phyloP scores from a whole-genome alignment of 768 basidiomycete species.

The Hysterangium stoloniferum region DNA sequence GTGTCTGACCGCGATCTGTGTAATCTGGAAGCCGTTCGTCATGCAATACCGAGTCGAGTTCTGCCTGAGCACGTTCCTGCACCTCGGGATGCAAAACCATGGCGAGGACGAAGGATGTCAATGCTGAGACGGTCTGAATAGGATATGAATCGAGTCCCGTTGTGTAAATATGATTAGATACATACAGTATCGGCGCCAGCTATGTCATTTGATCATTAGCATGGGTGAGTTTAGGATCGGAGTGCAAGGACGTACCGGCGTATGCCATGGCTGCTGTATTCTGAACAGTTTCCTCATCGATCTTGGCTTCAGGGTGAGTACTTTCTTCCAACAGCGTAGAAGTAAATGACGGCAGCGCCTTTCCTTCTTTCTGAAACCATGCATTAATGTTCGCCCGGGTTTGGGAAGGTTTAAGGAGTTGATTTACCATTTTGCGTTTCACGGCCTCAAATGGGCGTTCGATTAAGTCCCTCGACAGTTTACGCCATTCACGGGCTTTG shows the following conservation, averaged over 20 bases:
- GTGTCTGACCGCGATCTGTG: slow-evolving; percentile 20
- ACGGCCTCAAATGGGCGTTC: slow-evolving; percentile 3
- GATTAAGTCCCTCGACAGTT: neutral
- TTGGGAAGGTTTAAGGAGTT: neutral
- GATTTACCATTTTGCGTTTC: neutral
- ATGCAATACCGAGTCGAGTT: slow-evolving; percentile 5
- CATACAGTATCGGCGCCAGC: neutral
- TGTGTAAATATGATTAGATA: no score
- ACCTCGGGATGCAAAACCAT: slow-evolving; percentile 3
- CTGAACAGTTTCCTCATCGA: slow-evolving; percentile 1
- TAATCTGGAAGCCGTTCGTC: slow-evolving; percentile 18
- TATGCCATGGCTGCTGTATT: slow-evolving; percentile 1
- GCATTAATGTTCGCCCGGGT: neutral
- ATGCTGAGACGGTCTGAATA: slow-evolving; percentile 11
- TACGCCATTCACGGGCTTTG: neutral
- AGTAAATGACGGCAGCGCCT: slow-evolving; percentile 16
- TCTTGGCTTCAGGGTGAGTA: neutral
- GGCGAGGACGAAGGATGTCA: slow-evolving; percentile 5
- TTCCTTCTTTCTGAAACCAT: slow-evolving; percentile 16
- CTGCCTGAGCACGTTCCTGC: neutral
- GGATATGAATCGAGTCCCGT: neutral
- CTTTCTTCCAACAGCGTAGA: slow-evolving; percentile 14
- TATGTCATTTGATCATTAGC: neutral
- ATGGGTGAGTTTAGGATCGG: neutral
- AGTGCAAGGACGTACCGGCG: neutral